Evolutionary conservation across 1,139 yeast species (phyloP).

Genomic region (Candida sanyaensis): DNA sequence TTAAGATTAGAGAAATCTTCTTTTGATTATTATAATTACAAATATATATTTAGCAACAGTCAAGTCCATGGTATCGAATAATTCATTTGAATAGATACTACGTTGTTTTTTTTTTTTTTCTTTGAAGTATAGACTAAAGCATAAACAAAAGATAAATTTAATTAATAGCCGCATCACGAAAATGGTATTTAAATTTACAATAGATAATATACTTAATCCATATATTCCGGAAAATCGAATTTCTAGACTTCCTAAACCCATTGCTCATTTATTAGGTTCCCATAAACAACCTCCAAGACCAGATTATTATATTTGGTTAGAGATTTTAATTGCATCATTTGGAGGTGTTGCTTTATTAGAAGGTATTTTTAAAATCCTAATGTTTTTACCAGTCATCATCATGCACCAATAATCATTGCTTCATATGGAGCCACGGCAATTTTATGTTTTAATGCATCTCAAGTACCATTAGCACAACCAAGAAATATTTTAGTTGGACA

Average conservation of each 20-base stretch:
- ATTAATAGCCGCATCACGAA: too few species aligned
- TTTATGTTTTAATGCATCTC: conserved; percentile 56
- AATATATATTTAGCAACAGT: too few species aligned
- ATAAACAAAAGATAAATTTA: too few species aligned
- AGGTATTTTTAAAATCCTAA: conserved; percentile 48
- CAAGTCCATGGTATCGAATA: too few species aligned
- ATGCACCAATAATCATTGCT: conserved; percentile 60
- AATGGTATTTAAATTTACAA: conserved; percentile 44
- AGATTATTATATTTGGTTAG: conserved; percentile 50
- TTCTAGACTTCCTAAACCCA: conserved; percentile 26
- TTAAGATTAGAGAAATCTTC: too few species aligned
- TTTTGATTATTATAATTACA: too few species aligned
- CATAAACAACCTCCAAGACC: conserved; percentile 28
- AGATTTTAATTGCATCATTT: conserved; percentile 49
- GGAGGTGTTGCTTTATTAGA: conserved; percentile 53
- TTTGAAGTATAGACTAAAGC: too few species aligned
- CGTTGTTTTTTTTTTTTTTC: not conserved
- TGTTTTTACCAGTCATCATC: conserved; percentile 38
- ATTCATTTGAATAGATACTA: too few species aligned
- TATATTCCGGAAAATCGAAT: conserved; percentile 33
- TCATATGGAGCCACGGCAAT: conserved; percentile 70
- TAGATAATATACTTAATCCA: conserved; percentile 32
- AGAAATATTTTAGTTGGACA: conserved; percentile 62
- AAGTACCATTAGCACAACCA: conserved; percentile 69
- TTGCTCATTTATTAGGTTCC: conserved; percentile 35